Evolutionary conservation across 768 basidiomycete species (phyloP).

Genomic region (Paxillus involutus): DNA sequence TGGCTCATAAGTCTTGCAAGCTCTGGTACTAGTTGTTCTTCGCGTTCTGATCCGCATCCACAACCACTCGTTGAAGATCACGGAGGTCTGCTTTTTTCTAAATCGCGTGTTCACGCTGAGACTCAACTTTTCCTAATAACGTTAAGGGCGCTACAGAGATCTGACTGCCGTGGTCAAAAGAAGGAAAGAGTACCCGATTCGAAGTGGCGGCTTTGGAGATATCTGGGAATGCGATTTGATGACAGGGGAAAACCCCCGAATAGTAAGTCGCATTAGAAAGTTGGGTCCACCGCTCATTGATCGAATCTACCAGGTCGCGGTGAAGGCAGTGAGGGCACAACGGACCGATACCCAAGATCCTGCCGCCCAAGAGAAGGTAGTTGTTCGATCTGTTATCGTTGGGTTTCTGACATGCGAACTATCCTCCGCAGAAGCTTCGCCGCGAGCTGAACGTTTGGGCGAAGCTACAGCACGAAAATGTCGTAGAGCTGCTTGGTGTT

Average conservation of each 20-base stretch:
- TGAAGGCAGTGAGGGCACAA: conserved; percentile 14
- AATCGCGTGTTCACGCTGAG: not conserved
- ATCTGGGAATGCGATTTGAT: conserved; percentile 24
- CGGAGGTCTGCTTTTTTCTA: conserved; percentile 4
- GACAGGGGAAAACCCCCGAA: not conserved
- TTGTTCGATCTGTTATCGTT: not conserved
- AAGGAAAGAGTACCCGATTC: conserved; percentile 1
- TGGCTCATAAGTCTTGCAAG: conserved; percentile 3
- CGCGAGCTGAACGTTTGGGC: too few relatives aligned
- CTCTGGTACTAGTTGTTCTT: conserved; percentile 10
- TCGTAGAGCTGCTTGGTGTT: too few relatives aligned
- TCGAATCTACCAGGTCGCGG: conserved; percentile 14
- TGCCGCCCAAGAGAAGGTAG: conserved; percentile 13
- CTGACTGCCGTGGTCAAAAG: conserved; percentile 4
- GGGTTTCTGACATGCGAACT: not conserved
- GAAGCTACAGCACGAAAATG: too few relatives aligned
- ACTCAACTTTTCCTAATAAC: not conserved
- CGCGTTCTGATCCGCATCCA: conserved; percentile 8
- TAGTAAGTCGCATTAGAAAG: not conserved
- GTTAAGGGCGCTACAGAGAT: conserved; percentile 10
- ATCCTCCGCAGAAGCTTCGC: too few relatives aligned
- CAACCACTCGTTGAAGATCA: conserved; percentile 2
- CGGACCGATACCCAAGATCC: not conserved
- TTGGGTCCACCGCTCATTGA: not conserved
- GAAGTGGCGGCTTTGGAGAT: conserved; percentile 18